Percentiles rank a stretch among this genome's conserved stretches.
Conservation (phyloP, 495 filamentous ascomycete species). For the Talaromyces liani region DNA sequence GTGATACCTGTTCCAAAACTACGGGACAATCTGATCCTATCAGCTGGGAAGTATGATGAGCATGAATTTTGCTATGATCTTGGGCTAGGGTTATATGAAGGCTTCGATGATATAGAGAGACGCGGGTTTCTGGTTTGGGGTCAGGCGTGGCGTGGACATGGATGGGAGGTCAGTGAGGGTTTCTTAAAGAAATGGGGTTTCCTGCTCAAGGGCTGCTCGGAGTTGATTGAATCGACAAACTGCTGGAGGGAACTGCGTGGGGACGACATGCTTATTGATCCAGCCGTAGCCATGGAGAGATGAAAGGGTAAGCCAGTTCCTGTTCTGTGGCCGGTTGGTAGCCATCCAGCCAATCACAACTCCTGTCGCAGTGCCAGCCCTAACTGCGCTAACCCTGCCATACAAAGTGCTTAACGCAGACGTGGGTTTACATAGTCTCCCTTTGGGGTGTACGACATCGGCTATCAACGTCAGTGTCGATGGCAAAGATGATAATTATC, state of each 20-base stretch:
- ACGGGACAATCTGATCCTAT: slow-evolving; percentile 42
- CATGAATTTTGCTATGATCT: slow-evolving; percentile 40
- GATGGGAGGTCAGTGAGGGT: slow-evolving; percentile 43
- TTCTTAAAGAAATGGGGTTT: slow-evolving; percentile 46
- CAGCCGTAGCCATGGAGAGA: too few species aligned
- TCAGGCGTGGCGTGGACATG: slow-evolving; percentile 34
- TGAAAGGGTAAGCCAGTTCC: too few species aligned
- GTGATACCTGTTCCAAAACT: slow-evolving; percentile 42
- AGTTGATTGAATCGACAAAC: slow-evolving; percentile 41
- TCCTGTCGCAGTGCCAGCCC: not conserved
- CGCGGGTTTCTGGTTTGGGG: slow-evolving; percentile 43
- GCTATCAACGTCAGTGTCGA: too few species aligned
- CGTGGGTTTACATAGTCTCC: not conserved
- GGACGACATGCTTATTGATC: slow-evolving; percentile 18
- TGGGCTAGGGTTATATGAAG: slow-evolving; percentile 34
- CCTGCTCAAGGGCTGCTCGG: slow-evolving; percentile 40
- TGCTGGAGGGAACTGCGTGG: slow-evolving; percentile 39
- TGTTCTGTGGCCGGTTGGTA: too few species aligned
- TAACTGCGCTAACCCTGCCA: not conserved
- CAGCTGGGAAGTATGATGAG: slow-evolving; percentile 33
- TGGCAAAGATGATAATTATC: not conserved
- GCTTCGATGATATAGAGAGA: slow-evolving; percentile 20
- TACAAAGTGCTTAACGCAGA: not conserved
- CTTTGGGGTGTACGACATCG: too few species aligned
- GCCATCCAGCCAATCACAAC: not conserved